These are phyloP conservation scores for Kodamaea sp. DNA, from an alignment of 1,139 yeast genomes.

Conservation along the genomic window DNA sequence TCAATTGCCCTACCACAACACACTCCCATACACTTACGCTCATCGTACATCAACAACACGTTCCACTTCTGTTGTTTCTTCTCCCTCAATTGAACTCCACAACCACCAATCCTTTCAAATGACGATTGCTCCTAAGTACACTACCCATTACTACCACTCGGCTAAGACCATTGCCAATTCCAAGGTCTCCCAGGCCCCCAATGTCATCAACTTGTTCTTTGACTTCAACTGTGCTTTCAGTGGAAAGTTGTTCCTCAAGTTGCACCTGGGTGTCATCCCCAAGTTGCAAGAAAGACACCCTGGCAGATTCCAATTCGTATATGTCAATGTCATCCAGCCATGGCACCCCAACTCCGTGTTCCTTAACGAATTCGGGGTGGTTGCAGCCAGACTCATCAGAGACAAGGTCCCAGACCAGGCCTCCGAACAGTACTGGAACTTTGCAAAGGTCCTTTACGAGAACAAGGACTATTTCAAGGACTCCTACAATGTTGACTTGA, in stretches of 20 bases:
- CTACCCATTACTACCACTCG: constrained; percentile 37
- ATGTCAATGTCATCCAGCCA: constrained; percentile 75
- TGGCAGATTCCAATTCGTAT: constrained; percentile 55
- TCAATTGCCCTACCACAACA: no score
- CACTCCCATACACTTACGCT: no score
- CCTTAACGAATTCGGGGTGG: constrained; percentile 72
- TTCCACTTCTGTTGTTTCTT: background rate
- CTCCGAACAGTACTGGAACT: constrained; percentile 58
- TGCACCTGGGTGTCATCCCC: constrained; percentile 57
- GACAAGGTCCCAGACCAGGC: constrained; percentile 25
- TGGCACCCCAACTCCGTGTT: constrained; percentile 80
- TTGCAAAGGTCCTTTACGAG: constrained; percentile 55
- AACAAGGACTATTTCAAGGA: constrained; percentile 62
- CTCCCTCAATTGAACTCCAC: background rate
- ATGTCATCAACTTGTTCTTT: constrained; percentile 53
- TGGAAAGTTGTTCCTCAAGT: constrained; percentile 60
- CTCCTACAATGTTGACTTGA: constrained; percentile 52
- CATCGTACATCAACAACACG: no score
- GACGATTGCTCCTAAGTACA: constrained; percentile 46
- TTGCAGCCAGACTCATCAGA: constrained; percentile 61
- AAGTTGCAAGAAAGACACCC: constrained; percentile 47
- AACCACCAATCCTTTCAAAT: background rate
- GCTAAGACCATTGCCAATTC: constrained; percentile 21
- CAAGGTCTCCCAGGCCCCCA: constrained; percentile 25
- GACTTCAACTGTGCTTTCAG: constrained; percentile 84